Base-by-base conservation (phyloP, 495 filamentous ascomycete species). In the Xylaria acuta region DNA sequence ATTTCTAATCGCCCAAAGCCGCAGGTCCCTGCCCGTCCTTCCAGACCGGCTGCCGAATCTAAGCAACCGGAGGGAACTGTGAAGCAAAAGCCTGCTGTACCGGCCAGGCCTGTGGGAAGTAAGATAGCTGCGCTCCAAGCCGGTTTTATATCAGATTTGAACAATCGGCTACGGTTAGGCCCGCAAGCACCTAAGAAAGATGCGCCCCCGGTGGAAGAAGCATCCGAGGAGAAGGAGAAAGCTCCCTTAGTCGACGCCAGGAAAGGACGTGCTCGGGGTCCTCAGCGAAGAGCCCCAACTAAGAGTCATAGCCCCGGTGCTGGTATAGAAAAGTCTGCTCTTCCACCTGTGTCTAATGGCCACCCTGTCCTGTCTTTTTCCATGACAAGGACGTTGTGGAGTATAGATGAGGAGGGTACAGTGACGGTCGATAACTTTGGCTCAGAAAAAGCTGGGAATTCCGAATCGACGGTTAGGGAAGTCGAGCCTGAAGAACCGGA, bases 111-210 rank as follows among this genome's bases (percentile, higher is more conserved):
- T 0, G 84, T 86, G 53, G 94, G 93, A 4, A 85, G 88, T 54
- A 98, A 98, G 83, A 96, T 99, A 76, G 94, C 94, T 20, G 93
- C 94, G 30, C 78, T 98, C 64, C 93, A 96, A 81, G 92, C 92
- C 20, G 94, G 93, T 4, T 98, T 98, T 82, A 88, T 98, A 84
- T 92, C 88, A 38, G 95, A 98, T 77, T 82, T 99, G 49, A 96
- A 98, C 79, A 92, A 91, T 20, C 90, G 94, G 20, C 84, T 99
- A 49, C 90, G 92, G 79, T 80, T 94, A 8, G 96, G 97, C 18
- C 95, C 94, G 16, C 90, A 92, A 73, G 88, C 83, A 25, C 89
- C 90, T 30, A 90, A 90, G 67, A 92, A 93, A 83, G 89, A 92
- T 75, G 92, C 93, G 73, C 66, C 84, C 5, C 75, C 75, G 16